These are phyloP conservation scores for Bruguiera parviflora DNA, from an alignment of 345 rosid genomes.

Conservation along the genomic window DNA sequence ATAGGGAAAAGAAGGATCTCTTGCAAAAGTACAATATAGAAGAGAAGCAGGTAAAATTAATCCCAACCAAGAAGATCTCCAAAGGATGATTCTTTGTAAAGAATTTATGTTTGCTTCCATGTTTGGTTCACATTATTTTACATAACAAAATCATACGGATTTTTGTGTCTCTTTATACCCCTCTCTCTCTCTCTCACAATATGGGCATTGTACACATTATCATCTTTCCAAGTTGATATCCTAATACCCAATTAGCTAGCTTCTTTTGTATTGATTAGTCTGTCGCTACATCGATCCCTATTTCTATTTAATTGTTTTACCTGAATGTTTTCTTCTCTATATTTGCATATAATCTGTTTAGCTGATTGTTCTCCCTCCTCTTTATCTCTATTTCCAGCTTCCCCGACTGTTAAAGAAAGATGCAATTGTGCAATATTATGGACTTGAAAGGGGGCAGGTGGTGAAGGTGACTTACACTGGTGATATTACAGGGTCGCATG, in stretches of 20 bases:
- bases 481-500: conserved; percentile 24
- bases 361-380: not conserved
- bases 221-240: no score
- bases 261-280: no score
- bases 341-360: no score
- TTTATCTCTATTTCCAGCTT: conserved; percentile 22
- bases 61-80: not conserved
- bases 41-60: conserved; percentile 75
- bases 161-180: not conserved
- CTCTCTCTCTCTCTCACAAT: not conserved
- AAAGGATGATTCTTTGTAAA: not conserved
- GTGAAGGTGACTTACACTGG: conserved; percentile 33
- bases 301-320: no score
- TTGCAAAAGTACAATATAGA: conserved; percentile 58
- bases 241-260: no score
- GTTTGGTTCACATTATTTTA: not conserved
- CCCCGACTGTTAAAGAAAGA: conserved; percentile 36
- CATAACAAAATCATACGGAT: not conserved
- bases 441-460: conserved; percentile 41
- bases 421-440: conserved; percentile 39
- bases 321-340: no score
- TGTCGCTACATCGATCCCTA: no score
- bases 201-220: no score
- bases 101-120: not conserved
- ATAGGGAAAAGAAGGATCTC: conserved; percentile 58